A percentile compares a stretch with the other conserved stretches of the same genome.
These are phyloP conservation scores for Kalaharituber pfeilii DNA, from an alignment of 2,329 filamentous ascomycete species.

Conservation along the genomic window DNA sequence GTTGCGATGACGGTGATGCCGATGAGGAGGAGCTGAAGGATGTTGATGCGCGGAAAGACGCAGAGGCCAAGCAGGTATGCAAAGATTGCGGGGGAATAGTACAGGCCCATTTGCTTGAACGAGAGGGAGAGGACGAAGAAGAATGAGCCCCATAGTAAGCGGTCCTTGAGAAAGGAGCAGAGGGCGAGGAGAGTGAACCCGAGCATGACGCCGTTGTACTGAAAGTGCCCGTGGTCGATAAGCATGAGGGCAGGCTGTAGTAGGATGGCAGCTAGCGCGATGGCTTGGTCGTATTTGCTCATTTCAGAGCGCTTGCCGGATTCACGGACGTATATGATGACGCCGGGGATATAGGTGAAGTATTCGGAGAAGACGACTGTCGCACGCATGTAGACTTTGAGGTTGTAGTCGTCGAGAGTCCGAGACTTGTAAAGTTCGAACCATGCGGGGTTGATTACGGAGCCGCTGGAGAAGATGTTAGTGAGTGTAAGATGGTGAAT, in stretches of 20 bases:
- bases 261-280: constrained; percentile 75
- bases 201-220: constrained; percentile 98
- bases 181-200: constrained; percentile 73
- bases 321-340: constrained; percentile 68
- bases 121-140: constrained; percentile 90
- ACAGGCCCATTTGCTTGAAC: constrained; percentile 98
- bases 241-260: constrained; percentile 84
- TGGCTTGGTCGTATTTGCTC: constrained; percentile 32
- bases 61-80: constrained; percentile 79
- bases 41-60: constrained; percentile 34
- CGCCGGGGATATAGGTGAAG: constrained; percentile 68
- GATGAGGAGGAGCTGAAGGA: constrained; percentile 51
- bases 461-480: constrained; percentile 36
- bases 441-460: constrained; percentile 63
- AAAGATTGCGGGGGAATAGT: constrained; percentile 87
- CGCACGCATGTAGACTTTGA: constrained; percentile 93
- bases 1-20: constrained; percentile 53
- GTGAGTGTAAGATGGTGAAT: not conserved
- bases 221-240: constrained; percentile 89
- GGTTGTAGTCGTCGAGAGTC: constrained; percentile 54
- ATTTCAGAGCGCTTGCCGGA: constrained; percentile 45
- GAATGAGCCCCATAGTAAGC: constrained; percentile 72
- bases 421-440: constrained; percentile 72
- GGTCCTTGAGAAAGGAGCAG: constrained; percentile 71
- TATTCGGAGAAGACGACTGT: constrained; percentile 86